phyloP scores from a whole-genome alignment of 371 early-diverging fungal genomes.

The Nematocida minor region DNA sequence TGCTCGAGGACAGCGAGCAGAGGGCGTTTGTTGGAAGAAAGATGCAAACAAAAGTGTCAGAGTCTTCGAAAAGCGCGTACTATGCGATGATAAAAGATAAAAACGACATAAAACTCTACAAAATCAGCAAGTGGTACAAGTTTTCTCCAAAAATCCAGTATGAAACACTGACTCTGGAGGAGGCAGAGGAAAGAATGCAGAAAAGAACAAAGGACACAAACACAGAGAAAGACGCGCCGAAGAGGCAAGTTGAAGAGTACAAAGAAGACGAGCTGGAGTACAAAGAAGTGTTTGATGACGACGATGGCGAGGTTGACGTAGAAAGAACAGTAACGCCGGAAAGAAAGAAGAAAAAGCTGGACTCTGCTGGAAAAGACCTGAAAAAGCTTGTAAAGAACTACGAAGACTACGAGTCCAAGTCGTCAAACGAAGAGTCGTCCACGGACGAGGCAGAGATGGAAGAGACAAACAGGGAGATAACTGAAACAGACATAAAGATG shows the following conservation, averaged over 20 bases:
- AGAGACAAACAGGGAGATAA: slow-evolving; percentile 12
- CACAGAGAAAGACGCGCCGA: slow-evolving; percentile 31
- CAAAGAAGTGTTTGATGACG: slow-evolving; percentile 64
- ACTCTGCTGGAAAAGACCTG: slow-evolving; percentile 53
- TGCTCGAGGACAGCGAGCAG: slow-evolving; percentile 56
- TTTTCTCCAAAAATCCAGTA: slow-evolving; percentile 74
- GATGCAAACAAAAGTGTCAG: slow-evolving; percentile 46
- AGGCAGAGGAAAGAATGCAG: slow-evolving; percentile 77
- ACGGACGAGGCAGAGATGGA: background rate
- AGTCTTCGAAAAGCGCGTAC: slow-evolving; percentile 49
- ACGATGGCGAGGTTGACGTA: slow-evolving; percentile 59
- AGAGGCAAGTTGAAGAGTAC: slow-evolving; percentile 66
- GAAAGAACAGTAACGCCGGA: slow-evolving; percentile 31
- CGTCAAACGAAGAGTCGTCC: slow-evolving; percentile 36
- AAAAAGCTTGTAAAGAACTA: slow-evolving; percentile 58
- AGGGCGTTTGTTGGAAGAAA: slow-evolving; percentile 54
- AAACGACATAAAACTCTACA: slow-evolving; percentile 71
- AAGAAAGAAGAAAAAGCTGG: slow-evolving; percentile 50
- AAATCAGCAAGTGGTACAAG: slow-evolving; percentile 79
- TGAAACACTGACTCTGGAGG: slow-evolving; percentile 74
- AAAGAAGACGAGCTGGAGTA: slow-evolving; percentile 63
- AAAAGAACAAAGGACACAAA: slow-evolving; percentile 37
- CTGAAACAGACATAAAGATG: slow-evolving; percentile 43
- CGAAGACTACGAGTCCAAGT: slow-evolving; percentile 40
- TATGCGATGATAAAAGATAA: slow-evolving; percentile 61